phyloP scores from a whole-genome alignment of 2,329 filamentous ascomycete genomes.

The Cladobotryum protrusum region DNA sequence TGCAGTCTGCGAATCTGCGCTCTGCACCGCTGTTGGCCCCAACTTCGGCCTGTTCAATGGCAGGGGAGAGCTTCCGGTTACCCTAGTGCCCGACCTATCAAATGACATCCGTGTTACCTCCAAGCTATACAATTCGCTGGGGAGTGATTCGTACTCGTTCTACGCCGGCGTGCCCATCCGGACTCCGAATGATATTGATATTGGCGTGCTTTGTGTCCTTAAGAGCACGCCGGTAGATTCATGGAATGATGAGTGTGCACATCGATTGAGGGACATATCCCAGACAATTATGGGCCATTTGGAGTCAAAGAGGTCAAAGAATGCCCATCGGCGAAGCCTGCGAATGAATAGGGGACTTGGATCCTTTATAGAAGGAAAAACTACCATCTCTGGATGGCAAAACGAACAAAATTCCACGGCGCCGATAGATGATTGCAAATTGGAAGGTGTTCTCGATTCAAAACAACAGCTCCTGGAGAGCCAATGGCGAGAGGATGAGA shows the following conservation, averaged over 20 bases:
- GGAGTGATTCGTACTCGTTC: constrained; percentile 22
- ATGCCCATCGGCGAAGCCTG: constrained; percentile 24
- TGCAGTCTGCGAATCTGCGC: constrained; percentile 22
- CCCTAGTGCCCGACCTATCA: constrained; percentile 28
- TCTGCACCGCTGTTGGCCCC: neutral
- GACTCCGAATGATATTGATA: constrained; percentile 33
- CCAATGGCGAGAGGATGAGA: too few relatives aligned
- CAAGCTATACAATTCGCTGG: constrained; percentile 19
- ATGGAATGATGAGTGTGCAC: constrained; percentile 23
- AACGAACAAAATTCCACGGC: neutral
- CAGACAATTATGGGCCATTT: constrained; percentile 31
- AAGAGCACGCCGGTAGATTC: constrained; percentile 6
- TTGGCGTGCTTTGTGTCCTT: constrained; percentile 34
- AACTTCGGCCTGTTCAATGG: too few relatives aligned
- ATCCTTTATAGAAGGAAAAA: constrained; percentile 29
- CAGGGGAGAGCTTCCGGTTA: constrained; percentile 23
- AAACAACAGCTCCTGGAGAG: constrained; percentile 11
- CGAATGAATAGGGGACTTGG: constrained; percentile 33
- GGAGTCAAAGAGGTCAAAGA: constrained; percentile 22
- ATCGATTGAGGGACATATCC: constrained; percentile 22
- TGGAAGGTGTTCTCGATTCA: constrained; percentile 14
- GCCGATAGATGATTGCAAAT: constrained; percentile 5
- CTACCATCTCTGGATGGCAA: constrained; percentile 22
- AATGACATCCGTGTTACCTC: constrained; percentile 23
- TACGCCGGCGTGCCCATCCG: constrained; percentile 38